Percentiles rank a stretch among this genome's conserved stretches.
phyloP scores from a whole-genome alignment of 108 stramenopile genomes.

The Skeletonema tropicum region DNA sequence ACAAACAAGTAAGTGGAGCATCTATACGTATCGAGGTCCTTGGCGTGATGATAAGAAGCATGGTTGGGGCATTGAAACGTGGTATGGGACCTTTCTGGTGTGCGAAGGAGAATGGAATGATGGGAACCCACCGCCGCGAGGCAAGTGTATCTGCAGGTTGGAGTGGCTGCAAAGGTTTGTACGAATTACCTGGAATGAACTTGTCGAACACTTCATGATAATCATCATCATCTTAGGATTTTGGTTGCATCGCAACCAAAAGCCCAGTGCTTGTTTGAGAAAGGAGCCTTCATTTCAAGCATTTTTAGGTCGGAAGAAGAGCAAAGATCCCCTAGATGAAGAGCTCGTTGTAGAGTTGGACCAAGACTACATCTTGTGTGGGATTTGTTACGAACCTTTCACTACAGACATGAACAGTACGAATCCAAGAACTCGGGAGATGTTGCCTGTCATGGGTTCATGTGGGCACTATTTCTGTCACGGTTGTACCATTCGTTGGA shows the following conservation, averaged over 20 bases:
- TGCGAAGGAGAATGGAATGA: neutral
- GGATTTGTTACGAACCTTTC: neutral
- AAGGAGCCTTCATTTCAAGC: neutral
- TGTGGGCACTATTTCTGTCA: constrained; percentile 10
- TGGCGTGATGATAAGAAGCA: constrained; percentile 5
- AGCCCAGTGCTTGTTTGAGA: neutral
- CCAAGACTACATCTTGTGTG: neutral
- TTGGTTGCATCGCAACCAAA: no score
- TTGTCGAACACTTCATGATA: neutral
- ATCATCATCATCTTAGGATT: no score
- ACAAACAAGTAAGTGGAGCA: neutral
- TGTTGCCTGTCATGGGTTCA: neutral
- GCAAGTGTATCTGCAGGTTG: neutral
- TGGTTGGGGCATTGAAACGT: neutral
- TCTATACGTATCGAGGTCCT: neutral
- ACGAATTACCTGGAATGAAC: neutral
- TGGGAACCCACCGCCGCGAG: neutral
- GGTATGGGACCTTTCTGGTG: neutral
- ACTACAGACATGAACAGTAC: neutral
- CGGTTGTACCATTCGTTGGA: neutral
- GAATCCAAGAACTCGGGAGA: neutral
- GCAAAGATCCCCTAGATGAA: neutral
- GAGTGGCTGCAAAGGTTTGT: neutral
- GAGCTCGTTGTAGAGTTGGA: neutral
- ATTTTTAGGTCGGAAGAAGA: no score